These are phyloP conservation scores for Collariella sp. DNA, from an alignment of 495 filamentous ascomycete species.

Conservation along the genomic window DNA sequence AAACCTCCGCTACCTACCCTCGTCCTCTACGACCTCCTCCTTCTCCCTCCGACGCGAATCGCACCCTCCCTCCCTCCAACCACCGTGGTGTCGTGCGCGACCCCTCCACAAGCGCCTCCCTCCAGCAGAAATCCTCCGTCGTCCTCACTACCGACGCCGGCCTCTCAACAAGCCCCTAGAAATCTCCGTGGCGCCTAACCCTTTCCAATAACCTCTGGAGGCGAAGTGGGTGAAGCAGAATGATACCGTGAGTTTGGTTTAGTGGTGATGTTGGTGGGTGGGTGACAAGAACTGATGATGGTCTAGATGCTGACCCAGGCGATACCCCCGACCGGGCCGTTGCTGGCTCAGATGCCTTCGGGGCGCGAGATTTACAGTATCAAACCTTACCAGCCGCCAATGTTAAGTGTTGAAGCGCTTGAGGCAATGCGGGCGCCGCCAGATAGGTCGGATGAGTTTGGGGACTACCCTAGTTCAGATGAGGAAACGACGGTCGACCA, in stretches of 20 bases:
- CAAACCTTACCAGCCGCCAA: constrained; percentile 49
- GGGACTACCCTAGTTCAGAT: constrained; percentile 37
- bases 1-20: constrained; percentile 54
- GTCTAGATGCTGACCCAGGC: constrained; percentile 68
- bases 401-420: constrained; percentile 49
- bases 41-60: constrained; percentile 68
- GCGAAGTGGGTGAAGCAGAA: constrained; percentile 88
- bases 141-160: constrained; percentile 65
- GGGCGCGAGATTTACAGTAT: constrained; percentile 76
- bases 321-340: constrained; percentile 58
- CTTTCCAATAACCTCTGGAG: constrained; percentile 58
- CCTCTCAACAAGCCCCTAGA: constrained; percentile 44
- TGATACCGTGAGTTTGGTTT: constrained; percentile 60
- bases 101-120: constrained; percentile 71
- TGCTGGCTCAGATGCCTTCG: constrained; percentile 71
- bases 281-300: not conserved
- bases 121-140: constrained; percentile 54
- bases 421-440: constrained; percentile 42
- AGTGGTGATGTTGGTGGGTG: not conserved
- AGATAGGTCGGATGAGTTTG: constrained; percentile 45
- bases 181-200: constrained; percentile 74
- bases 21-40: constrained; percentile 71
- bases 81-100: constrained; percentile 69
- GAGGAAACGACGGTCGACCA: constrained; percentile 29
- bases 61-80: constrained; percentile 75